These are phyloP conservation scores for Fusarium poae DNA, from an alignment of 2,329 filamentous ascomycete genomes.

Conservation along the genomic window DNA sequence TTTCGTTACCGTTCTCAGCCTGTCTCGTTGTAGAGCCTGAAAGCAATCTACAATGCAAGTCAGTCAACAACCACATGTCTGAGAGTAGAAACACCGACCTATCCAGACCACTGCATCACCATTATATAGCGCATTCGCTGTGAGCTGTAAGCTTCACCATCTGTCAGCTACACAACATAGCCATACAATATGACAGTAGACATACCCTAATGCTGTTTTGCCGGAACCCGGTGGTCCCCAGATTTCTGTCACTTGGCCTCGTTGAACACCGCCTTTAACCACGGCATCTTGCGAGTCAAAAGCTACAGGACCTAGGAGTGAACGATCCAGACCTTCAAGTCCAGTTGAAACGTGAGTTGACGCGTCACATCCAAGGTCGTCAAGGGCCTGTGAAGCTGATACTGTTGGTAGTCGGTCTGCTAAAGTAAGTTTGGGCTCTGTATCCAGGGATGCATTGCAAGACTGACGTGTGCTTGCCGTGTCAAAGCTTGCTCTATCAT, in stretches of 20 bases:
- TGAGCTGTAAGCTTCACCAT: conserved; percentile 75
- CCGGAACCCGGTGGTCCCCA: conserved; percentile 89
- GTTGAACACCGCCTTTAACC: conserved; percentile 70
- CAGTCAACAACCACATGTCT: conserved; percentile 2
- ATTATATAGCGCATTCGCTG: conserved; percentile 71
- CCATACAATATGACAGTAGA: conserved; percentile 23
- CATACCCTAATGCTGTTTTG: conserved; percentile 86
- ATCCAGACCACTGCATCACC: conserved; percentile 82
- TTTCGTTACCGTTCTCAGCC: conserved; percentile 48
- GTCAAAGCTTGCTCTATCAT: conserved; percentile 72
- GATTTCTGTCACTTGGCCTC: conserved; percentile 85
- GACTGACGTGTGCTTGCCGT: conserved; percentile 65
- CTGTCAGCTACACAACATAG: conserved; percentile 25
- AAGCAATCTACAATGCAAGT: conserved; percentile 60
- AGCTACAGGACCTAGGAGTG: conserved; percentile 51
- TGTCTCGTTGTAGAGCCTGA: conserved; percentile 54
- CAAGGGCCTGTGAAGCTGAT: conserved; percentile 78
- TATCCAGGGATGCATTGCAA: conserved; percentile 16
- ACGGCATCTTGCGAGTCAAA: conserved; percentile 28
- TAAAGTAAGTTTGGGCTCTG: conserved; percentile 25
- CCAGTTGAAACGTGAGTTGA: conserved; percentile 69
- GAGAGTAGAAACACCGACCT: conserved; percentile 66
- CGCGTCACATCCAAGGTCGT: conserved; percentile 66
- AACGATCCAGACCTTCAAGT: conserved; percentile 64
- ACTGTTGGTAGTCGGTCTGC: conserved; percentile 82